Conservation (phyloP, 805 yeast species). For the Yarrowia yakushimensis region DNA sequence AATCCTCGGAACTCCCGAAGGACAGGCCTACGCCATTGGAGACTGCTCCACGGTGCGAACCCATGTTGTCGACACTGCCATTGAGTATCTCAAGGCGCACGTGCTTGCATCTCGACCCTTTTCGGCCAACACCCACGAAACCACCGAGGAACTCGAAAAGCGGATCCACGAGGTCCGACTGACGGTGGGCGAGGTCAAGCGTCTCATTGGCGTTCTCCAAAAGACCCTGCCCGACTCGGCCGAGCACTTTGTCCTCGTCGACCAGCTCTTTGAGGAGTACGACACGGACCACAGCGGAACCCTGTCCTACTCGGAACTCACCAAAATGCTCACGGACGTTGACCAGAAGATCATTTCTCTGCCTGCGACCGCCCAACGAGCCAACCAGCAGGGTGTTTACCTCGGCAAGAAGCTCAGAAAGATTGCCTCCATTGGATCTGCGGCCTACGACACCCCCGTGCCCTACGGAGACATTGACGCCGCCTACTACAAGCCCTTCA, state of each 20-base stretch:
- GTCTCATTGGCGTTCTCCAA: constrained; percentile 47
- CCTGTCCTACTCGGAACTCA: constrained; percentile 52
- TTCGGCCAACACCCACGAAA: constrained; percentile 30
- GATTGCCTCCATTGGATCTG: constrained; percentile 48
- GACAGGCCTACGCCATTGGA: constrained; percentile 69
- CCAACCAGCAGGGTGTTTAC: constrained; percentile 66
- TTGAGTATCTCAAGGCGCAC: constrained; percentile 47
- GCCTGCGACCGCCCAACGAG: constrained; percentile 75
- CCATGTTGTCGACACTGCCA: constrained; percentile 44
- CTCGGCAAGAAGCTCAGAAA: constrained; percentile 57
- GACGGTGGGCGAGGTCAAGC: constrained; percentile 48
- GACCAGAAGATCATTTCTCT: constrained; percentile 62
- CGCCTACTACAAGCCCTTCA: constrained; percentile 54
- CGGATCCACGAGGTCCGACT: constrained; percentile 41
- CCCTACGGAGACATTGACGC: constrained; percentile 54
- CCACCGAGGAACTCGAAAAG: constrained; percentile 49
- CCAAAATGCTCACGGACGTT: constrained; percentile 49
- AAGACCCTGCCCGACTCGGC: constrained; percentile 55
- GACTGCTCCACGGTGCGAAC: constrained; percentile 68
- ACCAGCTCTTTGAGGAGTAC: constrained; percentile 51
- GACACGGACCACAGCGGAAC: constrained; percentile 49
- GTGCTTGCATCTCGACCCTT: constrained; percentile 29
- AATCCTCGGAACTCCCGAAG: constrained; percentile 63
- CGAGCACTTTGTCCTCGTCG: constrained; percentile 52
- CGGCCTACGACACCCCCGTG: constrained; percentile 32